phyloP scores from a whole-genome alignment of 768 basidiomycete species.

The Pleurotus ostreatus region DNA sequence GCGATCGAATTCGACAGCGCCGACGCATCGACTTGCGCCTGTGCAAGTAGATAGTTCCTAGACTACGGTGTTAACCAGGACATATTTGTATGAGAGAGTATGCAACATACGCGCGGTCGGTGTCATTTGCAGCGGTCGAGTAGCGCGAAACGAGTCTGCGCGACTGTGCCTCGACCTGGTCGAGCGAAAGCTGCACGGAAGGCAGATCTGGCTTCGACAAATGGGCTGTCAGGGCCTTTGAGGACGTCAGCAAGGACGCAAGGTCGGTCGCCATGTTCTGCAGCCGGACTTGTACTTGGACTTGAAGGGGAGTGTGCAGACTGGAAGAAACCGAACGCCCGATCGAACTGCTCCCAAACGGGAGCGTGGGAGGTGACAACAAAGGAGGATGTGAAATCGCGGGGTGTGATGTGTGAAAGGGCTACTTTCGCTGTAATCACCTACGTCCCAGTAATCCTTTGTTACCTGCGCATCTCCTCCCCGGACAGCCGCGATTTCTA shows the following conservation, averaged over 20 bases:
- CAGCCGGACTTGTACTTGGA: too few relatives aligned
- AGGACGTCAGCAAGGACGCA: slow-evolving; percentile 66
- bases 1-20: slow-evolving; percentile 81
- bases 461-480: not conserved
- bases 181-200: slow-evolving; percentile 82
- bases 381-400: not conserved
- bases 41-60: slow-evolving; percentile 90
- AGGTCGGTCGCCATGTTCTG: slow-evolving; percentile 45
- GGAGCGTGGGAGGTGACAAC: not conserved
- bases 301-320: not conserved
- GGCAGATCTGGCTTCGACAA: slow-evolving; percentile 80
- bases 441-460: not conserved
- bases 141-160: slow-evolving; percentile 77
- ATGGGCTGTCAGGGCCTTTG: slow-evolving; percentile 73
- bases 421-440: not conserved
- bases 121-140: slow-evolving; percentile 56
- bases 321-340: slow-evolving; percentile 5
- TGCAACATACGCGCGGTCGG: slow-evolving; percentile 65
- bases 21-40: slow-evolving; percentile 92
- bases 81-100: not conserved
- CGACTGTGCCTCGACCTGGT: slow-evolving; percentile 94
- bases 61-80: not conserved
- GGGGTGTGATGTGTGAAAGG: not conserved
- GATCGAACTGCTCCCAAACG: not conserved
- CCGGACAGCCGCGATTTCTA: too few relatives aligned